phyloP scores from a whole-genome alignment of 768 basidiomycete genomes.

The Floccularia luteovirens region DNA sequence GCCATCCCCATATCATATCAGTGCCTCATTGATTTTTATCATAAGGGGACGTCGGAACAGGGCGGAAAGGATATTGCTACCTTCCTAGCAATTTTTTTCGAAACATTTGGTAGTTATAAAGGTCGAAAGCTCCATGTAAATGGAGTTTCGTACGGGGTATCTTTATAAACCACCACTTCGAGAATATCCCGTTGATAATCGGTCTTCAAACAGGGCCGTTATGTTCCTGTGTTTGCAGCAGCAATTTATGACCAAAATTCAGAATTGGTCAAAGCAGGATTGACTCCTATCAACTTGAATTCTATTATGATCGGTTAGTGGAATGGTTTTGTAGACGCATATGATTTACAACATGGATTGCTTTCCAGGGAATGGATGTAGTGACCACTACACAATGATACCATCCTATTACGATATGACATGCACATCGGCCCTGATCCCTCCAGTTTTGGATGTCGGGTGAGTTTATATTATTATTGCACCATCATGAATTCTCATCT shows the following conservation, averaged over 20 bases:
- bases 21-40: neutral
- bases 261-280: conserved; percentile 38
- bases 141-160: conserved; percentile 73
- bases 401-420: conserved; percentile 38
- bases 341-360: neutral
- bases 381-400: conserved; percentile 40
- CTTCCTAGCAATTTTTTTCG: conserved; percentile 68
- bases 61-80: conserved; percentile 66
- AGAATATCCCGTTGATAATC: neutral
- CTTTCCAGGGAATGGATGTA: conserved; percentile 55
- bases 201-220: conserved; percentile 41
- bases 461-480: conserved; percentile 22
- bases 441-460: conserved; percentile 38
- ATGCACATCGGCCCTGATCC: conserved; percentile 43
- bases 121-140: conserved; percentile 58
- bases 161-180: conserved; percentile 9
- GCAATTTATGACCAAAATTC: conserved; percentile 71
- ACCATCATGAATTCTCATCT: conserved; percentile 17
- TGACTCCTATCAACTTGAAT: conserved; percentile 55
- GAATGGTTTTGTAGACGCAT: neutral
- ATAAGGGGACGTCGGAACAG: conserved; percentile 55
- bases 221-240: conserved; percentile 69
- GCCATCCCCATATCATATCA: neutral
- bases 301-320: conserved; percentile 61
- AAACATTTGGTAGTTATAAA: conserved; percentile 65